phyloP scores from a whole-genome alignment of 176 grass and related monocot species.

The bread wheat (Triticum aestivum) region DNA sequence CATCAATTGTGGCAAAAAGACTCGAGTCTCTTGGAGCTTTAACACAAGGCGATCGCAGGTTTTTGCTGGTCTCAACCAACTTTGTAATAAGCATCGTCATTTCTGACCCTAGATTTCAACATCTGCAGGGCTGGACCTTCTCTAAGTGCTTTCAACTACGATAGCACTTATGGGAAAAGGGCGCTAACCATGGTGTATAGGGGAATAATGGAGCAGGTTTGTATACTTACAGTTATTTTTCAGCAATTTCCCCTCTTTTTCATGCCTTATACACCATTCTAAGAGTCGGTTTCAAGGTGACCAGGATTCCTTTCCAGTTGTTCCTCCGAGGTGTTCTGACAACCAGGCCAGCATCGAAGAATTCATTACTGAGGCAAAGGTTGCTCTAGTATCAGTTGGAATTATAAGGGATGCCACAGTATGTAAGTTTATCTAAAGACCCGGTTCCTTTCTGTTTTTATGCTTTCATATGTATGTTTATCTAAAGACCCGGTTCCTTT shows the following conservation, averaged over 20 bases:
- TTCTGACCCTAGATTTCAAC: constrained; percentile 28
- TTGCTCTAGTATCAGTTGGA: constrained; percentile 91
- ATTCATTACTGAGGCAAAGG: constrained; percentile 77
- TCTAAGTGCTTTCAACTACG: constrained; percentile 94
- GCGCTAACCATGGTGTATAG: constrained; percentile 79
- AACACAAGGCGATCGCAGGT: constrained; percentile 98
- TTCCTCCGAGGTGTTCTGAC: constrained; percentile 93
- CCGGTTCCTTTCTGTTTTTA: neutral
- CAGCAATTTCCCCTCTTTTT: constrained; percentile 16
- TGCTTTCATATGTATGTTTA: constrained; percentile 54
- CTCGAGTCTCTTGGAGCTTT: constrained; percentile 96
- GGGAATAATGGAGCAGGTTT: constrained; percentile 98
- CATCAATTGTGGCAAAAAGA: constrained; percentile 96
- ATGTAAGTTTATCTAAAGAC: constrained; percentile 57
- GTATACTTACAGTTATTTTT: constrained; percentile 30
- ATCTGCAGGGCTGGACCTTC: constrained; percentile 78
- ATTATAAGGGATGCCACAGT: constrained; percentile 80
- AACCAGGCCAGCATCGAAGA: constrained; percentile 49
- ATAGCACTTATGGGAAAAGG: constrained; percentile 89
- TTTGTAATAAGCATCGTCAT: constrained; percentile 2
- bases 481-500: neutral
- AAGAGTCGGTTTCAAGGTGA: constrained; percentile 53
- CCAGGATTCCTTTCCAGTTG: constrained; percentile 80
- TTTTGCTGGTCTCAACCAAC: constrained; percentile 37
- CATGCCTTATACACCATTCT: constrained; percentile 36